Evolutionary conservation across 345 rosid species (phyloP).

Genomic region (Camelina laxa): DNA sequence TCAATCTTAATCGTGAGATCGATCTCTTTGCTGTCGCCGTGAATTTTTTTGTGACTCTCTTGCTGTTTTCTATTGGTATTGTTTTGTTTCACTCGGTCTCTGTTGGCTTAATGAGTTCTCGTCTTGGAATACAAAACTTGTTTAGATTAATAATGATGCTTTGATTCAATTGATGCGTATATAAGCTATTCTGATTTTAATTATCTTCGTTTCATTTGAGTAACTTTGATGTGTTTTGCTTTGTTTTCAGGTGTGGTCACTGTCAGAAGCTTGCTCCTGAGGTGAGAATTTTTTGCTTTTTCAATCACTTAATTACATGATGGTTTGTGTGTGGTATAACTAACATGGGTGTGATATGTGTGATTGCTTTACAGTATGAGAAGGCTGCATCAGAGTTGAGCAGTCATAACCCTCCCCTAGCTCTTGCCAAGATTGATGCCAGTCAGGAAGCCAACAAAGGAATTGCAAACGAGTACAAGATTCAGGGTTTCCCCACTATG

Average conservation of each 20-base stretch:
- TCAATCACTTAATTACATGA: not conserved
- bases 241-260: slow-evolving; percentile 85
- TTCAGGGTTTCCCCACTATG: slow-evolving; percentile 89
- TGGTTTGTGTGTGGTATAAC: not conserved
- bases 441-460: slow-evolving; percentile 71
- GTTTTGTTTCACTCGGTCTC: not conserved
- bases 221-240: not conserved
- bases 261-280: slow-evolving; percentile 94
- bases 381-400: slow-evolving; percentile 88
- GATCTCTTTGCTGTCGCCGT: not conserved
- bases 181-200: not conserved
- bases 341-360: not conserved
- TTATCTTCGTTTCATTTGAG: slow-evolving; percentile 1
- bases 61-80: not conserved
- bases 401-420: slow-evolving; percentile 61
- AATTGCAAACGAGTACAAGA: slow-evolving; percentile 58
- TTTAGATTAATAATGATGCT: not conserved
- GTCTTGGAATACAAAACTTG: not conserved
- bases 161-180: slow-evolving; percentile 18
- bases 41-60: not conserved
- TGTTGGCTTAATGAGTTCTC: not conserved
- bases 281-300: slow-evolving; percentile 47
- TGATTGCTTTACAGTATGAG: slow-evolving; percentile 64
- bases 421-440: slow-evolving; percentile 93
- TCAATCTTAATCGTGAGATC: not conserved